phyloP scores from a whole-genome alignment of 176 grass and related monocot genomes.

The Phoenix dactylifera region DNA sequence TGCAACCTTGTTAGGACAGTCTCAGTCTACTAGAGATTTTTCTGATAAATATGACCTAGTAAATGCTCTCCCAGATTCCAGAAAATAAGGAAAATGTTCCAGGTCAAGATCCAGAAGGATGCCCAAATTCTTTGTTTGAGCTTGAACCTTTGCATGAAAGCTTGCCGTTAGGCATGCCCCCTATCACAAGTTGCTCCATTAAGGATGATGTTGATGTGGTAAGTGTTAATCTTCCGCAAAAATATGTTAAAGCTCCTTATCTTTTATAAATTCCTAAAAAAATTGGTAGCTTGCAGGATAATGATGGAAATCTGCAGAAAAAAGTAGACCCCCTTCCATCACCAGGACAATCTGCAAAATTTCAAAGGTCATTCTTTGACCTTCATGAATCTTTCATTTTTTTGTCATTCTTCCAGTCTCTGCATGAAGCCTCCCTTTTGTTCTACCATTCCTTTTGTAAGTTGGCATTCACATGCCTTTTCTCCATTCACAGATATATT shows the following conservation, averaged over 20 bases:
- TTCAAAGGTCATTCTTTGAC: slow-evolving; percentile 22
- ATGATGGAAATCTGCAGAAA: slow-evolving; percentile 28
- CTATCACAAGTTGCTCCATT: slow-evolving; percentile 21
- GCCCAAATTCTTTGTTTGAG: slow-evolving; percentile 35
- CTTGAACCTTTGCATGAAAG: slow-evolving; percentile 48
- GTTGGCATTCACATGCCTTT: too few species aligned
- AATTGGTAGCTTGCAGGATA: slow-evolving; percentile 53
- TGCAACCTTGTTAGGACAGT: neutral
- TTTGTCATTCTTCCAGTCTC: too few species aligned
- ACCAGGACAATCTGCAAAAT: slow-evolving; percentile 28
- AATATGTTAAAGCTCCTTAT: slow-evolving; percentile 7
- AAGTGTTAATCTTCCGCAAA: slow-evolving; percentile 22
- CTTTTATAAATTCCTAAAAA: slow-evolving; percentile 27
- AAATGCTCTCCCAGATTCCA: slow-evolving; percentile 32
- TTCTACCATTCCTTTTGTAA: too few species aligned
- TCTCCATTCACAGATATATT: too few species aligned
- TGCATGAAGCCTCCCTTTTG: too few species aligned
- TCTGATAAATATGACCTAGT: neutral
- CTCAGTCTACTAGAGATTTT: neutral
- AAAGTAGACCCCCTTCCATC: slow-evolving; percentile 36
- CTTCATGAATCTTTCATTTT: too few species aligned
- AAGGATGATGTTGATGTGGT: slow-evolving; percentile 47
- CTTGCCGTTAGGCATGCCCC: slow-evolving; percentile 22
- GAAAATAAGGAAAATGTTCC: slow-evolving; percentile 53
- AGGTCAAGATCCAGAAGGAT: slow-evolving; percentile 37